These are phyloP conservation scores for Acanthamoeba castellanii DNA, from an alignment of 208 protist genomes.

Conservation along the genomic window DNA sequence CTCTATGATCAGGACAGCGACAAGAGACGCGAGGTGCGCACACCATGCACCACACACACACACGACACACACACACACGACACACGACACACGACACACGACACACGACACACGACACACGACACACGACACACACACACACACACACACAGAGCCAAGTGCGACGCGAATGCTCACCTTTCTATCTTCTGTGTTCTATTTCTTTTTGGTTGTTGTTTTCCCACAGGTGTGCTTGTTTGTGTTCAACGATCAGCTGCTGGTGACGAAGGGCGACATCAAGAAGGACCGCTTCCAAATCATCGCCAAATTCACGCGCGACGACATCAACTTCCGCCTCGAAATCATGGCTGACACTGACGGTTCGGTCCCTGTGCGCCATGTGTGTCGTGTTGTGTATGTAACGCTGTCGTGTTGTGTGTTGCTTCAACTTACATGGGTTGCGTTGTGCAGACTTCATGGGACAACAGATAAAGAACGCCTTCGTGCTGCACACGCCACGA, in stretches of 20 bases:
- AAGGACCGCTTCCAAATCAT: constrained; percentile 28
- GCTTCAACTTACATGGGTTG: background rate
- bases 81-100: too few species aligned
- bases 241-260: constrained; percentile 43
- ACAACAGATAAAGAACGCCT: constrained; percentile 62
- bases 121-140: background rate
- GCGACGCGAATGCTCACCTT: background rate
- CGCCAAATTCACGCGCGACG: constrained; percentile 5
- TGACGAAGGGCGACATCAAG: constrained; percentile 43
- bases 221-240: constrained; percentile 31
- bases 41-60: too few species aligned
- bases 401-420: too few species aligned
- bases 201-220: background rate
- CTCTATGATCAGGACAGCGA: constrained; percentile 55
- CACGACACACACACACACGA: too few species aligned
- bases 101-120: too few species aligned
- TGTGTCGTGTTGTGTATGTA: background rate
- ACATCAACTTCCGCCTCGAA: constrained; percentile 40
- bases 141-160: background rate
- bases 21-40: constrained; percentile 27
- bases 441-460: constrained; percentile 62
- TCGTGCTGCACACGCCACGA: constrained; percentile 52
- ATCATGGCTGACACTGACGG: constrained; percentile 54
- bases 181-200: background rate
- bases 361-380: background rate